Evolutionary conservation across 352 stramenopile genomes (phyloP), one percentile per base, ranked within the genome.

Genomic region (Albugo laibachii): DNA sequence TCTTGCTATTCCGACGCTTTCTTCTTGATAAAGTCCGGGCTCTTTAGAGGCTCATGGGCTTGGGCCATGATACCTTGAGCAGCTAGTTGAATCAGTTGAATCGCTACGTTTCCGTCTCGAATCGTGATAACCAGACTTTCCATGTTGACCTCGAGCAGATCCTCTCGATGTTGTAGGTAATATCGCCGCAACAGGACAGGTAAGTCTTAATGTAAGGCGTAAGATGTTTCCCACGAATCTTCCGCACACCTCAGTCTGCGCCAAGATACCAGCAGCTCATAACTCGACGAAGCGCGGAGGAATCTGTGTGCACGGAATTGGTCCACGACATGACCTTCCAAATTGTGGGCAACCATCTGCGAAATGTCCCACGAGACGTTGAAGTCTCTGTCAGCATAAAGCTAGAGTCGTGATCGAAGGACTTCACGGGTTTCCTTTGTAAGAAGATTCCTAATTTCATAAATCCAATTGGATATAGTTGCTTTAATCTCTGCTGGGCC

Each of bases 241-340:
- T 63, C 46, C 13, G 51, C 21, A 15, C 53, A 46, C 5, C 55
- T 52, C 1, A 63, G 41, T 11, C 56, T 52, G 16, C 48, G 36
- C 53, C 56, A 60, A 20, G 59, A 51, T 15, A 57, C 47, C 10
- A 45, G 18, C n/a, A 63, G 19, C 36, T 63, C 39, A 39, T 54
- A 50, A 8, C 38, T 3, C 8, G 38, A 3, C 38, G 38, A 24
- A 43, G 38, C 38, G 38, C 20, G 36, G 39, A 14, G 19, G 16
- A 15, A 41, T 38, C 13, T 27, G 8, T 43, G 38, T 24, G 3
- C 20, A 19, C 20, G 38, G 8, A 24, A 24, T 43, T 43, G n/a
- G 16, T 43, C 38, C 16, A 43, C 48, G 40, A 59, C 38, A 24
- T 43, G 38, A 24, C 38, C 12, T 31, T 45, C 15, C 38, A 16